These are phyloP conservation scores for Saccharomycopsis fermentans DNA, from an alignment of 805 yeast genomes.

Conservation along the genomic window DNA sequence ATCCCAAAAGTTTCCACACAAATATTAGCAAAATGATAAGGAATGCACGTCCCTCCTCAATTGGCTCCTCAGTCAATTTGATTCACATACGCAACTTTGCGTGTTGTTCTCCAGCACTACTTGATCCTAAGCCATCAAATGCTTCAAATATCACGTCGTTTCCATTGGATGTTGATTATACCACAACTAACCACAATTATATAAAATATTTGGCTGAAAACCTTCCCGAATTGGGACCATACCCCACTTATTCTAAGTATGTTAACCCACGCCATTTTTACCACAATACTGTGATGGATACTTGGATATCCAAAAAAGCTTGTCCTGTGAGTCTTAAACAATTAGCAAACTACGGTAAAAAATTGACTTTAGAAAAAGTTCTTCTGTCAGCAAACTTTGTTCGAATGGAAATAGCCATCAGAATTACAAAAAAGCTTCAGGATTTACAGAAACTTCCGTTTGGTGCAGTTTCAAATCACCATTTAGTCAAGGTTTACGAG, in stretches of 20 bases:
- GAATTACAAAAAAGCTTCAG: slow-evolving; percentile 71
- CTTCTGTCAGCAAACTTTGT: slow-evolving; percentile 83
- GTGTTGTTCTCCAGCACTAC: no score
- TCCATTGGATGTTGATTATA: slow-evolving; percentile 16
- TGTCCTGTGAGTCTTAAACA: slow-evolving; percentile 89
- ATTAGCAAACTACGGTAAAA: slow-evolving; percentile 80
- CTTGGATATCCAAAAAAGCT: slow-evolving; percentile 56
- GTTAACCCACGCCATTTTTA: slow-evolving; percentile 71
- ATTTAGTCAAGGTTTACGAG: slow-evolving; percentile 80
- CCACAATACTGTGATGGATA: slow-evolving; percentile 60
- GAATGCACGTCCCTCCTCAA: no score
- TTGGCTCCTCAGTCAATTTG: no score
- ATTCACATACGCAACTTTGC: no score
- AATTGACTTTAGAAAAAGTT: slow-evolving; percentile 64
- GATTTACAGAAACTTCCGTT: slow-evolving; percentile 79
- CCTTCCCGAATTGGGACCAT: slow-evolving; percentile 25
- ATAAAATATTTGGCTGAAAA: slow-evolving; percentile 15
- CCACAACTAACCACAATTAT: slow-evolving; percentile 16
- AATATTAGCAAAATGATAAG: no score
- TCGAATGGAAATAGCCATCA: slow-evolving; percentile 69
- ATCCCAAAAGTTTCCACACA: no score
- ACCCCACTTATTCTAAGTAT: slow-evolving; percentile 34
- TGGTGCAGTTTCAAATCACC: slow-evolving; percentile 74
- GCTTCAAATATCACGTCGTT: slow-evolving; percentile 1
- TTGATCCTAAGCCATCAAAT: no score